Evolutionary conservation across 192 early-diverging fungal species (phyloP), one percentile per base, ranked within the genome.

Genomic region (Pilaira anomala): DNA sequence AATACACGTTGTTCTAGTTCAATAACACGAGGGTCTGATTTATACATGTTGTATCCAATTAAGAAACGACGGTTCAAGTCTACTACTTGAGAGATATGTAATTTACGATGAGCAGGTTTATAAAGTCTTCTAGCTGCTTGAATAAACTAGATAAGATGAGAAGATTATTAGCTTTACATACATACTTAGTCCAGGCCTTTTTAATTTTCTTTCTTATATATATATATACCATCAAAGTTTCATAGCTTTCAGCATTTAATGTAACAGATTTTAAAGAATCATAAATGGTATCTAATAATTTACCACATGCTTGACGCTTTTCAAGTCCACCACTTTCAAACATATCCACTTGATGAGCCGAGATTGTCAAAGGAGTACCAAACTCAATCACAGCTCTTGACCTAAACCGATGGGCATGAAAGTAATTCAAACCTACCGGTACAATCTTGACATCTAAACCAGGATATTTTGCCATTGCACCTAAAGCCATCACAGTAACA

Each of bases 361-460:
- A 74, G 9, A 99, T 83, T 6, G 83, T 80, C 48, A 99, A 87
- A 0, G 94, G 93, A 36, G 88, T 81, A 44, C 97, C 95, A 83
- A 93, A 99, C 77, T 99, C 95, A 52, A 98, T 85, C 24, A 97
- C 96, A 12, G 95, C 95, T 51, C 94, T 88, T 16, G 94, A 97
- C 48, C 97, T 85, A 85, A 98, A 99, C 72, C 88, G 78, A 68
- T 87, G 86, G 7, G 96, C 88, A 72, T 98, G 91, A 75, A 97
- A 98, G 73, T 98, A 98, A 79, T 94, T 94, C 39, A 98, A 80
- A 4, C 69, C 69, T 52, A 60, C 63, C 65, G 95, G 95, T 7
- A 99, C 90, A 72, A 99, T 93, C 65, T 92, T 93, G 22, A 98
- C 88, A 48, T 97, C 85, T 22, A 95, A 65, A 16, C 78, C 78